Evolutionary conservation across 2,329 filamentous ascomycete genomes (phyloP), one percentile per base, ranked within the genome.

Genomic region (Epichloe coenophiala): DNA sequence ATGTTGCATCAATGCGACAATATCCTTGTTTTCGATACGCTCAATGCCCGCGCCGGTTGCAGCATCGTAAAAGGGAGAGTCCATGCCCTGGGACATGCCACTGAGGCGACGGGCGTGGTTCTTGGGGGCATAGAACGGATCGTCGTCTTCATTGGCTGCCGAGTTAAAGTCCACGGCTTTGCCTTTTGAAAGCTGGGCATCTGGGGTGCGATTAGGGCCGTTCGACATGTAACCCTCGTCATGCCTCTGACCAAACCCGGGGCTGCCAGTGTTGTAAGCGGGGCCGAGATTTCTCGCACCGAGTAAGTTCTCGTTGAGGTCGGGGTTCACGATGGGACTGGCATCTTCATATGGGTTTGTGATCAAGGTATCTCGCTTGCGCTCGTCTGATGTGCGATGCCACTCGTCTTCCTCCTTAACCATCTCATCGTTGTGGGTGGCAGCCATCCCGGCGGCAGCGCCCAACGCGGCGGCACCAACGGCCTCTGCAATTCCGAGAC

Each of bases 1-100:
- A 67, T 98, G 93, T 63, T 98, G 91, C 93, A 98, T 98, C 54
- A 98, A 72, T 23, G 91, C 88, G 56, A 98, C 86, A 60, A 98
- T 94, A 62, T 98, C 93, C 69, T 94, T 93, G 44, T 89, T 95
- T 64, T 97, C 85, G 47, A 98, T 97, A 45, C 84, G 78, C 57
- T 97, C 90, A 48, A 95, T 86, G 36, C 89, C 90, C 55, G 81
- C 83, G 48, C 91, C 91, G 1, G 87, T 95, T 3, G 90, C 79
- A 53, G 87, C 83, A 63, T 98, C 93, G 61, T 95, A 97, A 19
- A 74, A 74, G 3, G 91, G 90, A 33, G 89, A 93, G 3, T 75
- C 77, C 78, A 96, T 88, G 44, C 90, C 91, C 61, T 96, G 88
- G 7, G 91, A 96, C 71, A 95, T 84, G 47, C 88, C 90, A 62